These are phyloP conservation scores for Przewalskia tangutica DNA, from an alignment of 257 asterid genomes.

Conservation along the genomic window DNA sequence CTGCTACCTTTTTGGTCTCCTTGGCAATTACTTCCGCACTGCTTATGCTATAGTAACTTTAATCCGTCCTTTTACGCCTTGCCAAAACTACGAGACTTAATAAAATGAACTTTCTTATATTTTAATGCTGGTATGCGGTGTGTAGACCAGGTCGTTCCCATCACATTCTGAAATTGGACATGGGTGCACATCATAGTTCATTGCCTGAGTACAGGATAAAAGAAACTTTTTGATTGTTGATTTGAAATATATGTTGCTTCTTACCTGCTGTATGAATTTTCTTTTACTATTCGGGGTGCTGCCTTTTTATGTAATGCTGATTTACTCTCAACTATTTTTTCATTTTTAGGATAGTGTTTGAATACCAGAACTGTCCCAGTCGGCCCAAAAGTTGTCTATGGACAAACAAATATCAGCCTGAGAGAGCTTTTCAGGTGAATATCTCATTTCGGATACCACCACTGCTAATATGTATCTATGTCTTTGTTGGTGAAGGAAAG, in stretches of 20 bases:
- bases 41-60: neutral
- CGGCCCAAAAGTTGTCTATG: slow-evolving; percentile 58
- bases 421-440: slow-evolving; percentile 64
- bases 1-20: neutral
- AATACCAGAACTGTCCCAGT: slow-evolving; percentile 31
- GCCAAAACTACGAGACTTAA: neutral
- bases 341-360: slow-evolving; percentile 39
- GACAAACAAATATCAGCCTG: slow-evolving; percentile 89
- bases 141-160: neutral
- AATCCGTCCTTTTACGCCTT: neutral
- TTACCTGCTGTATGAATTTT: neutral
- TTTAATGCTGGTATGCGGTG: neutral
- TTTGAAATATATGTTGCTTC: slow-evolving; percentile 2
- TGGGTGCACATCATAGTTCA: neutral
- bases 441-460: slow-evolving; percentile 1
- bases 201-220: neutral
- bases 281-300: neutral
- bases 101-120: neutral
- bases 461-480: neutral
- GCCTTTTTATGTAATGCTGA: neutral
- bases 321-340: neutral
- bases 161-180: neutral
- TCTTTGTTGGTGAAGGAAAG: neutral
- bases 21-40: neutral
- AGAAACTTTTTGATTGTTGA: neutral